phyloP scores from a whole-genome alignment of 768 basidiomycete species.

The Sporobolomyces roseus region DNA sequence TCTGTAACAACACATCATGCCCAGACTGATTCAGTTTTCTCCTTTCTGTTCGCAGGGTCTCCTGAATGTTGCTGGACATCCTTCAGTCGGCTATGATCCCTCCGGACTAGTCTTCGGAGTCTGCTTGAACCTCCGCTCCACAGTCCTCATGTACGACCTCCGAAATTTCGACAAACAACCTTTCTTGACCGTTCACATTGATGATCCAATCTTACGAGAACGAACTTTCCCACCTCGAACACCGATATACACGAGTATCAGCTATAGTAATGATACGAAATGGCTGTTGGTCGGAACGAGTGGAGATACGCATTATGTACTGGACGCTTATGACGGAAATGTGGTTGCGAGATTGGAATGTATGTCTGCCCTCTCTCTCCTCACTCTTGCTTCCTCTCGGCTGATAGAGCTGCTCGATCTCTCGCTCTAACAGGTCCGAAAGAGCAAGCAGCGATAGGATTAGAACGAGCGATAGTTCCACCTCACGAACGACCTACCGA shows the following conservation, averaged over 20 bases:
- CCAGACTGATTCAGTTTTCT: no score
- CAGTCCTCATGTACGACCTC: conserved; percentile 79
- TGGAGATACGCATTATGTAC: conserved; percentile 82
- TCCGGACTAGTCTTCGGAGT: conserved; percentile 81
- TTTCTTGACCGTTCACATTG: conserved; percentile 74
- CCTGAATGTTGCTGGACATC: conserved; percentile 62
- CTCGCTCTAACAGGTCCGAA: background rate
- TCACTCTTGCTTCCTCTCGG: background rate
- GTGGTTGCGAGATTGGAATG: conserved; percentile 67
- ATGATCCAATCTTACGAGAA: conserved; percentile 67
- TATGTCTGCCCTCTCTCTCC: background rate
- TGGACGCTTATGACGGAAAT: conserved; percentile 84
- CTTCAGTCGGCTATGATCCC: conserved; percentile 78
- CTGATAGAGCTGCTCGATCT: background rate
- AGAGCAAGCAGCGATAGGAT: conserved; percentile 57
- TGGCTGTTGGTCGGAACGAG: conserved; percentile 89
- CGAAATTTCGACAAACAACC: conserved; percentile 86
- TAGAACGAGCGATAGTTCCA: conserved; percentile 62
- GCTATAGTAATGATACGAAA: conserved; percentile 86
- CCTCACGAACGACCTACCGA: conserved; percentile 57
- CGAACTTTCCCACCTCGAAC: conserved; percentile 78
- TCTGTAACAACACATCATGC: no score
- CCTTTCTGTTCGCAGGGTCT: conserved; percentile 55
- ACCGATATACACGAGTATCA: conserved; percentile 83
- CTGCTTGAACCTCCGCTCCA: conserved; percentile 68